Evolutionary conservation across 1,284 basidiomycete genomes (phyloP), one percentile per base, ranked within the genome.

Genomic region (Malassezia globosa): DNA sequence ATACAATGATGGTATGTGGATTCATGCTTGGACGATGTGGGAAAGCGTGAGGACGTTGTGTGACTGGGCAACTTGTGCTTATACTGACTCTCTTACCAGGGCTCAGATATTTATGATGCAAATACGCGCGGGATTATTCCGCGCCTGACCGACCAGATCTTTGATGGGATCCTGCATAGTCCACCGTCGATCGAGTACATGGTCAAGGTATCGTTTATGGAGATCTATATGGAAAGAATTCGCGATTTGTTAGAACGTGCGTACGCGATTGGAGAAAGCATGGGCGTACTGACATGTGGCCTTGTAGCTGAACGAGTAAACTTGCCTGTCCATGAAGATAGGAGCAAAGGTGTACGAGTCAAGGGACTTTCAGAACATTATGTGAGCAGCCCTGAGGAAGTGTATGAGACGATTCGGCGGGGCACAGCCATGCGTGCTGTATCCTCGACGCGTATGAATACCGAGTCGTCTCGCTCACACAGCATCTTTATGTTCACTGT

Each of bases 151-250:
- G 90, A 97, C 72, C 92, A 97, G 74, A 96, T 99, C 72, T 99
- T 99, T 72, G 85, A 89, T 56, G 89, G 87, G 46, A 99, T 99
- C 72, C 82, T 94, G 59, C 82, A 87, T 62, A 94, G 90, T 48
- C 92, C 96, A 63, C 80, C 87, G 34, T 87, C 88, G 72, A 77
- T 97, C 56, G 94, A 99, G 73, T 99, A 97, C 73, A 81, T 96
- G 50, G 94, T 99, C 73, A 99, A 99, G 76, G 94, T 97, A 46
- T 95, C 89, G 29, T 99, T 97, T 74, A 95, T 99, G 89, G 94
- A 99, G 74, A 97, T 99, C 60, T 99, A 99, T 75, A 80, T 97
- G 70, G 94, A 99, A 75, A 81, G 83, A 59, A 90, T 99, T 63
- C 81, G 92, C 51, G 94, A 99, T 78, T 75, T 99, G 53, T 79